Base-by-base conservation (phyloP, 2,329 filamentous ascomycete genomes). In the Fusarium sp. region DNA sequence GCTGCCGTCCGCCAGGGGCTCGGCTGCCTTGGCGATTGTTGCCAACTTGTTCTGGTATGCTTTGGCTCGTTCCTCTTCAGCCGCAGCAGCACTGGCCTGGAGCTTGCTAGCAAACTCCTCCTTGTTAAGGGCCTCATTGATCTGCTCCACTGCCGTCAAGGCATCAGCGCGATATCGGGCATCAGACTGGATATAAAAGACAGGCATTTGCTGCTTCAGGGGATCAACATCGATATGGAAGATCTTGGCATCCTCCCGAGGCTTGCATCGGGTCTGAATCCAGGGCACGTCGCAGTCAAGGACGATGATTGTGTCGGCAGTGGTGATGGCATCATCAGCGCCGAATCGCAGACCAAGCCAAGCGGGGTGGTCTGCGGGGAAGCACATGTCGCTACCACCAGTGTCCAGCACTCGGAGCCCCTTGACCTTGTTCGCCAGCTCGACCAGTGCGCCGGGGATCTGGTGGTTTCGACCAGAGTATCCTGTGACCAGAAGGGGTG, bases 221-320 rank as follows among this genome's bases (percentile, higher is more conserved):
- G 91, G 90, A 74, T 93, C 91, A 57, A 91, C 85, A 74, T 93
- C 91, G 50, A 93, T 86, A 76, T 93, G 91, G 82, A 89, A 92
- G 65, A 93, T 84, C 70, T 85, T 86, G 22, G 88, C 88, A 18
- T 87, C 85, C 3, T 84, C 81, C 2, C 81, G 81, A 0, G 91
- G 91, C 73, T 86, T 86, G 81, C 89, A 91, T 18, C 91, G 90
- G 0, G 94, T 97, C n/a, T 92, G 91, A 65, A 98, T 95, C 95
- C 95, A 98, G 0, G 95, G 95, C 0, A 98, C 95, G 79, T 98
- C 95, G 73, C 95, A 97, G 82, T 98, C 93, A 27, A 97, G 80
- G 3, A 98, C 92, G 1, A 98, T 75, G 68, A 98, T 97, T 13
- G 95, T 90, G 80, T 98, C 96, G 0, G 95, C 94, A 0, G 90